A percentile compares a stretch with the other conserved stretches of the same genome.
phyloP scores from a whole-genome alignment of 2,329 filamentous ascomycete species.

The Metarhizium sp. region DNA sequence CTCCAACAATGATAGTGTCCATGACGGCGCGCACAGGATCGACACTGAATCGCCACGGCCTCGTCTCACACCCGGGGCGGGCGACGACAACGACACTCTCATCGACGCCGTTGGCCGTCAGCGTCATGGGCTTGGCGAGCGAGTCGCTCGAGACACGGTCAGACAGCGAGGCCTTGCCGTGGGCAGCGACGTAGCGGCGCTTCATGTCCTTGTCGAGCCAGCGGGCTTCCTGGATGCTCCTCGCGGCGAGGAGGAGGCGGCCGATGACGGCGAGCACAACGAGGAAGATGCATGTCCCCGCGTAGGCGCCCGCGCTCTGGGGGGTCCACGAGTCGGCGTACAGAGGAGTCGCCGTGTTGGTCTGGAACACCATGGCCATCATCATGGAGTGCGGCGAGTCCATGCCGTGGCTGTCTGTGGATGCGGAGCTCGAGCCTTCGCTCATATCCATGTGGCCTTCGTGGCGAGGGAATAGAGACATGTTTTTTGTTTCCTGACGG shows the following conservation, averaged over 20 bases:
- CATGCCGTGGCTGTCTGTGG: slow-evolving; percentile 9
- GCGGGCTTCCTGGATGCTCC: slow-evolving; percentile 49
- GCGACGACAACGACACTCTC: slow-evolving; percentile 70
- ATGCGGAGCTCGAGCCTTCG: not conserved
- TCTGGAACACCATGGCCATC: slow-evolving; percentile 54
- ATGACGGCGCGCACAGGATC: slow-evolving; percentile 66
- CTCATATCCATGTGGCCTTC: slow-evolving; percentile 9
- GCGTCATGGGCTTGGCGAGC: slow-evolving; percentile 53
- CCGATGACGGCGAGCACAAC: slow-evolving; percentile 63
- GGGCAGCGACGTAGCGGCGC: slow-evolving; percentile 68
- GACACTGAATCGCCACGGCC: slow-evolving; percentile 74
- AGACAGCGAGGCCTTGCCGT: slow-evolving; percentile 49
- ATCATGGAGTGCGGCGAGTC: slow-evolving; percentile 9
- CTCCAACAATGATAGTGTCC: slow-evolving; percentile 62
- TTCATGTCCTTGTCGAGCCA: slow-evolving; percentile 66
- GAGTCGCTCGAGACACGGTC: slow-evolving; percentile 50
- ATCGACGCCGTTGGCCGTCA: slow-evolving; percentile 70
- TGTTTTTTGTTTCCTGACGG: not conserved
- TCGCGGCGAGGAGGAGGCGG: slow-evolving; percentile 63
- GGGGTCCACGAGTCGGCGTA: slow-evolving; percentile 67
- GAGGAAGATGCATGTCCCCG: slow-evolving; percentile 86
- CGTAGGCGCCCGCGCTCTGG: slow-evolving; percentile 59
- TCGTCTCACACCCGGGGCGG: slow-evolving; percentile 38
- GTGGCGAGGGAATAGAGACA: slow-evolving; percentile 15
- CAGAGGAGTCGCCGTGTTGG: slow-evolving; percentile 36